Base-by-base conservation (phyloP, 805 yeast genomes). In the Starmerella sp. region DNA sequence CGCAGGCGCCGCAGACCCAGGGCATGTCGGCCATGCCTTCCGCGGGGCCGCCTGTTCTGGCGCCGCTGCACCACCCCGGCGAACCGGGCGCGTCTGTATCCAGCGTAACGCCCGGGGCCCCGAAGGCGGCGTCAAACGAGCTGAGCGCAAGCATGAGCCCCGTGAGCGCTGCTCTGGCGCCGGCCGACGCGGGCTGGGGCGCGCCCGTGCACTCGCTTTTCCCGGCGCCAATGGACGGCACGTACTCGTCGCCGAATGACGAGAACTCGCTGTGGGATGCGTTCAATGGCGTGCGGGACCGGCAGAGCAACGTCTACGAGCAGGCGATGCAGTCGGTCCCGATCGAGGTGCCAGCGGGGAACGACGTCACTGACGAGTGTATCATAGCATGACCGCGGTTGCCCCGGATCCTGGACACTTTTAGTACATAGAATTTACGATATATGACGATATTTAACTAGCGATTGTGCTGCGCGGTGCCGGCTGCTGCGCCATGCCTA, bases 221-320 rank as follows among this genome's bases (percentile, higher is more conserved):
- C 41, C 17, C 2, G 17, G 15, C 41, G 41, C 41, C 41, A 38
- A 6, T 13, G 15, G 38, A 36, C 7, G 15, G 15, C 13, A 32
- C 49, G 9, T 46, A 46, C 13, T 14, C 17, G n/a, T 46, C 30
- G 7, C 49, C 38, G 17, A 6, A 6, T 7, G 39, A 44, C 13
- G 50, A 50, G 34, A 22, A 22, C 34, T 44, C 49, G 31, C 47
- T 57, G 11, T 57, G 57, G 57, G 58, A 57, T 8, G 44, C 51
- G 35, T 57, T 57, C 38, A 51, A 39, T 30, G 54, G 38, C 22
- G 34, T 47, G 39, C 22, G 37, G 5, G 36, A 50, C n/a, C 15
- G 29, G 8, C 57, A 51, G 34, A 41, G 48, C n/a, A 39, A 37
- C 13, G 22, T 50, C 28, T 36, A 46, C 17, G 49, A 48, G 31